Conservation (phyloP, 2,329 filamentous ascomycete genomes). For the Trichoderma sp. region DNA sequence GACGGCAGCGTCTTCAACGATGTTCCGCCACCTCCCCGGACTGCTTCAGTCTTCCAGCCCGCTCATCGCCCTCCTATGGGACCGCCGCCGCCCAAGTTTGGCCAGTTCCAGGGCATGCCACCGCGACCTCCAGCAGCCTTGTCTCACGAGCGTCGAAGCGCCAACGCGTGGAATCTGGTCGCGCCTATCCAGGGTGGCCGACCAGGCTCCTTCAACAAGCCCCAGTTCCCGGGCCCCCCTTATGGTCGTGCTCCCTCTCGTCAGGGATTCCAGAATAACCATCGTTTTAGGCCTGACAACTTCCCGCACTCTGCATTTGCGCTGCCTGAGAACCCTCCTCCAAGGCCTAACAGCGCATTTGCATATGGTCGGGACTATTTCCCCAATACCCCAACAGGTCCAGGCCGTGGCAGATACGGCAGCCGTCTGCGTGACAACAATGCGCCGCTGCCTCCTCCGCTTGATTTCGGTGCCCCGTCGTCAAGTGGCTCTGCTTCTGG, state of each 20-base stretch:
- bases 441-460: neutral
- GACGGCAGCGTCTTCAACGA: conserved; percentile 2
- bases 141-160: conserved; percentile 27
- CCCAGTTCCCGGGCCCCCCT: conserved; percentile 8
- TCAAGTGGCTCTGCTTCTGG: conserved; percentile 4
- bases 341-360: conserved; percentile 24
- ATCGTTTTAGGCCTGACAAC: conserved; percentile 32
- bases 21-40: conserved; percentile 23
- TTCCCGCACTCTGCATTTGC: conserved; percentile 31
- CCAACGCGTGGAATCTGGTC: conserved; percentile 25
- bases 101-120: conserved; percentile 30
- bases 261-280: conserved; percentile 17
- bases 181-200: conserved; percentile 22
- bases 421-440: conserved; percentile 30
- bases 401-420: conserved; percentile 29
- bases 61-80: conserved; percentile 21
- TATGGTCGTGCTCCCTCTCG: conserved; percentile 26
- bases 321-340: conserved; percentile 24
- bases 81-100: conserved; percentile 31
- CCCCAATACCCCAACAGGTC: conserved; percentile 31
- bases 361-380: conserved; percentile 28
- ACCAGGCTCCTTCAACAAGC: conserved; percentile 20
- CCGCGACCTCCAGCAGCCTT: conserved; percentile 30
- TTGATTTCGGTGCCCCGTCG: conserved; percentile 22
- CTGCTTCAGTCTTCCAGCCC: conserved; percentile 28